These are phyloP conservation scores for Sporothrix brunneoviolacea DNA, from an alignment of 2,329 filamentous ascomycete species.

Conservation along the genomic window DNA sequence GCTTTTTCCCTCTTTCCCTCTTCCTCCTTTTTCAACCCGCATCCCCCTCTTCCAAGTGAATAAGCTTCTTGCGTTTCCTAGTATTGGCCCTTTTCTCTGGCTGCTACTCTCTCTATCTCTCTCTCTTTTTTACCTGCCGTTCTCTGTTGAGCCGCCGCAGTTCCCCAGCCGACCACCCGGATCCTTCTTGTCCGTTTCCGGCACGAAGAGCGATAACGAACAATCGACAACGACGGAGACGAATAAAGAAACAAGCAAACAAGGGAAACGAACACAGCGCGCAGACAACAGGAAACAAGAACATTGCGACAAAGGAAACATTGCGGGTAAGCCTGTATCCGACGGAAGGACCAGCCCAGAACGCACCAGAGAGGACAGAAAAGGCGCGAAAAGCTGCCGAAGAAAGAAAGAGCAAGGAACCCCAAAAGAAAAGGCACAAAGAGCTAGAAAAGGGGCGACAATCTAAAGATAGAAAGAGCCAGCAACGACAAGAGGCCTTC, in stretches of 20 bases:
- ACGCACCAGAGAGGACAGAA: background rate
- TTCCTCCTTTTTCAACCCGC: background rate
- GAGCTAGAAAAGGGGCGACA: background rate
- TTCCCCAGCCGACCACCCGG: conserved; percentile 6
- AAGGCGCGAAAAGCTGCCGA: background rate
- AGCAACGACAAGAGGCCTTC: no score
- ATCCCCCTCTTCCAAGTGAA: background rate
- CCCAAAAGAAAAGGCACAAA: background rate
- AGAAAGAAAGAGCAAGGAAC: background rate
- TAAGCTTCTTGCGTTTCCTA: background rate
- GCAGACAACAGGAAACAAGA: background rate
- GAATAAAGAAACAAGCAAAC: background rate
- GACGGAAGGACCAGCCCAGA: background rate
- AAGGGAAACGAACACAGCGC: background rate
- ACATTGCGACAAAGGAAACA: no score
- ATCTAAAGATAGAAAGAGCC: no score
- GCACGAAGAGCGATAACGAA: no score
- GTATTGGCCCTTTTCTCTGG: background rate
- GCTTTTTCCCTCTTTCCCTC: no score
- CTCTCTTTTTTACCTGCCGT: background rate
- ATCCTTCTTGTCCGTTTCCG: background rate
- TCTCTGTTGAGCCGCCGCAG: conserved; percentile 5
- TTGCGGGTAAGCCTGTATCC: background rate
- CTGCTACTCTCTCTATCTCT: background rate
- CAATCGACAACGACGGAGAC: background rate